Conservation (phyloP, 768 basidiomycete genomes). For the Trametes maxima region DNA sequence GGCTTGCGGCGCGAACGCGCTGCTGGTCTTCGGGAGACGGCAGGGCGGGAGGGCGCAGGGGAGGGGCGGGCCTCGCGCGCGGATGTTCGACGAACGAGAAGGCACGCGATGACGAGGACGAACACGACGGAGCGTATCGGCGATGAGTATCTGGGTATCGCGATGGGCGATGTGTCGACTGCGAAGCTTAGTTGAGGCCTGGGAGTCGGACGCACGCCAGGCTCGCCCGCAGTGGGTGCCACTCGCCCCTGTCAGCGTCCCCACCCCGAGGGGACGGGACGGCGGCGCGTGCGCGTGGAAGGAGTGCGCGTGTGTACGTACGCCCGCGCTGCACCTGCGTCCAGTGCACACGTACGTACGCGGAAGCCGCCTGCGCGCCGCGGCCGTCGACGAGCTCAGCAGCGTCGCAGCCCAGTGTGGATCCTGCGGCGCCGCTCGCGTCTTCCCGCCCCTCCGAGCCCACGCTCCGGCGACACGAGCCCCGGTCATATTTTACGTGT, state of each 20-base stretch:
- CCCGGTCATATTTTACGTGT: constrained; percentile 13
- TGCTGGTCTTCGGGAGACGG: neutral
- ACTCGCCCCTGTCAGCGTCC: too few species aligned
- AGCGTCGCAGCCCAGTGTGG: constrained; percentile 2
- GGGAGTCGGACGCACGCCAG: too few species aligned
- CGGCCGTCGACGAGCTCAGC: neutral
- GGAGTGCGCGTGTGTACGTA: neutral
- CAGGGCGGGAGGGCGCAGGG: neutral
- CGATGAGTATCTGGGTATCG: constrained; percentile 22
- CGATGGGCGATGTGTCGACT: constrained; percentile 10
- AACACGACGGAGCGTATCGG: constrained; percentile 7
- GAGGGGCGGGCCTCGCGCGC: neutral
- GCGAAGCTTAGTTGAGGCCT: neutral
- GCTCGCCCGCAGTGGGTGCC: too few species aligned
- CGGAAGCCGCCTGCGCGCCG: neutral
- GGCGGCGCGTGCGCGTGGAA: neutral
- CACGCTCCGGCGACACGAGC: constrained; percentile 12
- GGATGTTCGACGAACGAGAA: constrained; percentile 3
- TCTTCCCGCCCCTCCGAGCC: neutral
- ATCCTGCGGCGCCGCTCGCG: neutral
- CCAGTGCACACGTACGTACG: neutral
- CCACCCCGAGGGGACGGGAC: neutral
- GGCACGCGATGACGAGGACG: constrained; percentile 10
- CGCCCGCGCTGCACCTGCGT: neutral
- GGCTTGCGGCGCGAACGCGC: constrained; percentile 8